These are phyloP conservation scores for Thelonectria rubi DNA, from an alignment of 2,329 filamentous ascomycete species.

Conservation along the genomic window DNA sequence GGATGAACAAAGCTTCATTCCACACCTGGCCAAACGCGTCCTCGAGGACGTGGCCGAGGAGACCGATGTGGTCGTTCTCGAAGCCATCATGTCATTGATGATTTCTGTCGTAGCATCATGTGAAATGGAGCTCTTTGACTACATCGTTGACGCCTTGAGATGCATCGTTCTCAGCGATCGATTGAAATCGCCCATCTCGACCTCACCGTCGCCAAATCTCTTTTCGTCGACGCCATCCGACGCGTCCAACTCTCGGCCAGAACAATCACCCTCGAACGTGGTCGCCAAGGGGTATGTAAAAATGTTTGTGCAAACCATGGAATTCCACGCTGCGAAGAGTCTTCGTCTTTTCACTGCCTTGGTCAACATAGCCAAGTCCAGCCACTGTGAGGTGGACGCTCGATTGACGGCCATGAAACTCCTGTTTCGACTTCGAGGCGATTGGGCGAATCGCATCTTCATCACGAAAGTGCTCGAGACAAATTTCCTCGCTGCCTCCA, in stretches of 20 bases:
- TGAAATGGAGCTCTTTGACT: slow-evolving; percentile 66
- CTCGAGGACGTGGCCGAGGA: slow-evolving; percentile 70
- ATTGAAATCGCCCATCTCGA: slow-evolving; percentile 53
- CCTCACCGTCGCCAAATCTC: slow-evolving; percentile 40
- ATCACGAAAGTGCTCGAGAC: slow-evolving; percentile 76
- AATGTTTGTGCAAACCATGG: slow-evolving; percentile 80
- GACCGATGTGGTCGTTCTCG: slow-evolving; percentile 70
- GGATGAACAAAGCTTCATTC: slow-evolving; percentile 65
- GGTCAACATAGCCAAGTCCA: slow-evolving; percentile 69
- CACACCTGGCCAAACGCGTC: slow-evolving; percentile 68
- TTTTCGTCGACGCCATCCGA: slow-evolving; percentile 35
- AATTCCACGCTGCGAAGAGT: slow-evolving; percentile 71
- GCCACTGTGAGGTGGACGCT: slow-evolving; percentile 70
- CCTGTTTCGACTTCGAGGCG: slow-evolving; percentile 83
- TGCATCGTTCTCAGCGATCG: slow-evolving; percentile 61
- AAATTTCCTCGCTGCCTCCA: slow-evolving; percentile 73
- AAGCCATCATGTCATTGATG: slow-evolving; percentile 71
- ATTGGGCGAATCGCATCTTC: slow-evolving; percentile 80
- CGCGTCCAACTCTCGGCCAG: slow-evolving; percentile 37
- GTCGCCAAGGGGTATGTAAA: slow-evolving; percentile 75
- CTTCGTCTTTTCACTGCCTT: slow-evolving; percentile 69
- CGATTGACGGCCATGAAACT: slow-evolving; percentile 80
- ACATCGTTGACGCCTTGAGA: slow-evolving; percentile 63
- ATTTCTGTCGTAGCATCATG: slow-evolving; percentile 70
- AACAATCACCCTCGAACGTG: slow-evolving; percentile 72